phyloP scores from a whole-genome alignment of 306 rosid species.

The Datisca glomerata region DNA sequence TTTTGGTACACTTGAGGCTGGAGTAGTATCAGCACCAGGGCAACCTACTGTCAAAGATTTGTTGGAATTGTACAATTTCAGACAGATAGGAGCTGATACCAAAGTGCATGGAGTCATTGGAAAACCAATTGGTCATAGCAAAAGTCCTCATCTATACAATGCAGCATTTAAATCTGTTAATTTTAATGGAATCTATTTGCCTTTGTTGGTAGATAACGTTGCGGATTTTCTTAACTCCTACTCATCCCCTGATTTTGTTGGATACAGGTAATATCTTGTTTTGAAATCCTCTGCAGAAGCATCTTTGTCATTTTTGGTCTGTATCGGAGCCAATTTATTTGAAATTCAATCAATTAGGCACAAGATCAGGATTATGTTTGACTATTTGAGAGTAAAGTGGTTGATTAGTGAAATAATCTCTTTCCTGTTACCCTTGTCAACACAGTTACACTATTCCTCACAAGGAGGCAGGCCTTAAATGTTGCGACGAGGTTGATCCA shows the following conservation, averaged over 20 bases:
- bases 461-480: constrained; percentile 38
- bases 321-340: no score
- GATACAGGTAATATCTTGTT: constrained; percentile 59
- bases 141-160: constrained; percentile 54
- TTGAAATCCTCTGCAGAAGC: no score
- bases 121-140: constrained; percentile 56
- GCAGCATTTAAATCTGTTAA: constrained; percentile 40
- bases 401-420: neutral
- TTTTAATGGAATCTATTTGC: constrained; percentile 59
- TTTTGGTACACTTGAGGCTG: constrained; percentile 42
- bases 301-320: no score
- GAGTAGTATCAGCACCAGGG: constrained; percentile 41
- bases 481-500: constrained; percentile 52
- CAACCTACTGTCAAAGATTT: constrained; percentile 48
- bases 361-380: no score
- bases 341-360: no score
- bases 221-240: constrained; percentile 34
- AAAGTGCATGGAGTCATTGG: constrained; percentile 64
- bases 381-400: no score
- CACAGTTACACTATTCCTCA: constrained; percentile 57
- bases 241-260: constrained; percentile 51
- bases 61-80: constrained; percentile 53
- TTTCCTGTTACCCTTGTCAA: neutral
- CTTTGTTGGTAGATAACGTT: constrained; percentile 46
- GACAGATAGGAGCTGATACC: constrained; percentile 42